Percentiles rank a stretch among this genome's conserved stretches.
Conservation (phyloP, 2,329 filamentous ascomycete species). For the Nakataea oryzae region DNA sequence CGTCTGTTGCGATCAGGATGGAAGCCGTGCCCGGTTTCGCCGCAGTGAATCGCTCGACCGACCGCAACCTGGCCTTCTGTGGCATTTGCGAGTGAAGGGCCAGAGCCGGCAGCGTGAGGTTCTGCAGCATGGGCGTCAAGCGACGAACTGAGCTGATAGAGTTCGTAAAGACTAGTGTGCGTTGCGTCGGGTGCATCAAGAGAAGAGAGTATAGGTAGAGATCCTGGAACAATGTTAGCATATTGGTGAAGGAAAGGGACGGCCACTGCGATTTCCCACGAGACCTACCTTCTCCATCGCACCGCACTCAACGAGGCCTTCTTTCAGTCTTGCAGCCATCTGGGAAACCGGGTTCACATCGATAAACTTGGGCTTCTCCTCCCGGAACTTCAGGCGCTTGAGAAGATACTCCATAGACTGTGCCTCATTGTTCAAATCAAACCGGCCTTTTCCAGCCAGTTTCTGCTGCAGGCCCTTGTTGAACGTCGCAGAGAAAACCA, state of each 20-base stretch:
- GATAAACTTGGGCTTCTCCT: constrained; percentile 77
- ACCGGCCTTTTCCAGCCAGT: constrained; percentile 65
- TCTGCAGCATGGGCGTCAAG: constrained; percentile 72
- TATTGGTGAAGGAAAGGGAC: background rate
- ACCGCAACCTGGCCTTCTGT: constrained; percentile 89
- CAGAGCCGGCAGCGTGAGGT: constrained; percentile 65
- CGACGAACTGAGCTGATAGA: constrained; percentile 88
- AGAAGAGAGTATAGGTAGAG: constrained; percentile 86
- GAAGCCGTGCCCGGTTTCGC: constrained; percentile 41
- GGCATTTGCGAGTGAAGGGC: constrained; percentile 89
- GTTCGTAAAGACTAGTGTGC: constrained; percentile 89
- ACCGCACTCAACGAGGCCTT: constrained; percentile 84
- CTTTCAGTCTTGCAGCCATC: constrained; percentile 77
- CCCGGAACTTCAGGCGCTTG: constrained; percentile 78
- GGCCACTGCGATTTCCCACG: background rate
- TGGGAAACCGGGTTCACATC: constrained; percentile 84
- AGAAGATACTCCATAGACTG: constrained; percentile 90
- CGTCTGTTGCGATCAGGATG: constrained; percentile 85
- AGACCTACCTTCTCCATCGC: constrained; percentile 76
- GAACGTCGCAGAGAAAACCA: constrained; percentile 96
- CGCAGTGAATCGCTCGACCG: constrained; percentile 77
- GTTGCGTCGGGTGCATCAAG: constrained; percentile 68
- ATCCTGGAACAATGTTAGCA: constrained; percentile 42
- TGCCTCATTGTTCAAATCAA: constrained; percentile 57
- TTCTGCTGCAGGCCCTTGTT: constrained; percentile 87